Base-by-base conservation (phyloP, 768 basidiomycete species). In the Boletellus emodensis region DNA sequence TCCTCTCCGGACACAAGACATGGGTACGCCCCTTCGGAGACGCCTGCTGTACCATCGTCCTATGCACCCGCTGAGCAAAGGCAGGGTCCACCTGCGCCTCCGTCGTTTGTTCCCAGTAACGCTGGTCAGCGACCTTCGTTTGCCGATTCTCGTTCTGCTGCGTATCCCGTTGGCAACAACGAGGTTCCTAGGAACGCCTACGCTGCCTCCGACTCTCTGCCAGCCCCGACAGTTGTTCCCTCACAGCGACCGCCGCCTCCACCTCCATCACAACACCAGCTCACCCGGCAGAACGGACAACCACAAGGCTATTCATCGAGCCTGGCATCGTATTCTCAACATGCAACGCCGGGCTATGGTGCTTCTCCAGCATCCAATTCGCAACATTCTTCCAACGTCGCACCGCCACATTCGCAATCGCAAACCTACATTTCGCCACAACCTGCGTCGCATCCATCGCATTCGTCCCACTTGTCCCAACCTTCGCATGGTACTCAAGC, bases 381-480 rank as follows among this genome's bases (percentile, higher is more conserved):
- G 3, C 57, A 61, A 18, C 59, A 61, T 17, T 40, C 49, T 33
- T 42, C 56, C 4, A 42, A 43, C 22, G 26, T 49, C 6, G 36
- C 38, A 12, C 49, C 55, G 30, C 11, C 51, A 22, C 61, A 56
- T 20, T 52, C 62, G 1, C 66, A 64, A 10, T 61, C 69, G 18
- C 72, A 72, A 12, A 57, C 66, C 6, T 65, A 54, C 32, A 49
- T 56, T 30, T 50, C 39, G 11, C 28, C 53, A 14, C 62, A 53
- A 30, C 14, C 54, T 15, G 14, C 46, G 9, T 13, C 36, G 10
- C 64, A 56, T 17, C 13, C 54, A 11, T 52, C 56, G 17, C 54
- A 57, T 34, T 40, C 53, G 7, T 46, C 51, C 4, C 57, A 60
- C 17, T 6, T 48, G 3, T 33, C 59, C 6, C 64, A 64, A 20